These are phyloP conservation scores for Spergularia azorica DNA, from an alignment of 179 eudicot genomes.

Conservation along the genomic window DNA sequence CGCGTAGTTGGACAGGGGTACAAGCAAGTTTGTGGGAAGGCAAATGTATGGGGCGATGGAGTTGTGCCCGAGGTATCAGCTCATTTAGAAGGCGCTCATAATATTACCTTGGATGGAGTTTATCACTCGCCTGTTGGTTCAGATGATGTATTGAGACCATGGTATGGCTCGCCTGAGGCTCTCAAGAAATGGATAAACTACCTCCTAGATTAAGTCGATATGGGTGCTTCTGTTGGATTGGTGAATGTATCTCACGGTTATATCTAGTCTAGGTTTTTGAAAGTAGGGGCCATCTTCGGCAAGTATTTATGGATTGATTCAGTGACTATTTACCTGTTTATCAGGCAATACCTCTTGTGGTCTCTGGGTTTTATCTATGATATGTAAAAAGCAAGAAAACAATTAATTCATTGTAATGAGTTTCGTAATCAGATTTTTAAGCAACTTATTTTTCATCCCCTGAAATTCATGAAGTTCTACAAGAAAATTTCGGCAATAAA, in stretches of 20 bases:
- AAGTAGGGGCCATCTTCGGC: neutral
- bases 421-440: neutral
- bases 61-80: conserved; percentile 91
- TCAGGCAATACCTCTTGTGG: neutral
- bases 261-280: conserved; percentile 1
- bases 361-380: neutral
- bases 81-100: conserved; percentile 87
- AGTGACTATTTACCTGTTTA: neutral
- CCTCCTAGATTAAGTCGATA: conserved; percentile 43
- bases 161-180: conserved; percentile 88
- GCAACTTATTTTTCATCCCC: neutral
- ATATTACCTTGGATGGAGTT: conserved; percentile 80
- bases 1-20: conserved; percentile 91
- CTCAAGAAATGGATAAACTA: conserved; percentile 78
- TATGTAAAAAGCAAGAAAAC: conserved; percentile 6
- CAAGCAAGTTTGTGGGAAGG: conserved; percentile 96
- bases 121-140: conserved; percentile 97
- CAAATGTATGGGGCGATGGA: conserved; percentile 98
- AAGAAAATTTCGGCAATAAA: neutral
- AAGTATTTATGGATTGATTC: neutral
- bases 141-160: conserved; percentile 69
- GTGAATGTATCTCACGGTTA: neutral
- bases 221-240: neutral
- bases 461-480: neutral
- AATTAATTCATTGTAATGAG: neutral